These are phyloP conservation scores for Xylariaceae sp. DNA, from an alignment of 2,329 filamentous ascomycete genomes.

Conservation along the genomic window DNA sequence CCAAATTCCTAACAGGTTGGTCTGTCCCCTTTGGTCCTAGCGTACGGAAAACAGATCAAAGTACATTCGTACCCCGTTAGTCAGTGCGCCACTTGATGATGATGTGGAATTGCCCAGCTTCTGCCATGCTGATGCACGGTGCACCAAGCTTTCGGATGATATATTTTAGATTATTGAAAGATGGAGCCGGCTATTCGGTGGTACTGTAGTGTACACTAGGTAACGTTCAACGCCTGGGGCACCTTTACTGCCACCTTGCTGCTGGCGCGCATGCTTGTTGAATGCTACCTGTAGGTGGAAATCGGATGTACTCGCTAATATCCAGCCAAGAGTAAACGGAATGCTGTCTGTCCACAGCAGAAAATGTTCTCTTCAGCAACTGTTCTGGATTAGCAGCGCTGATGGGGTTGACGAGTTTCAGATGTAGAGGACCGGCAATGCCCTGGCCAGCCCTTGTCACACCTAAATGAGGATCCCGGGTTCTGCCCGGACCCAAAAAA, in stretches of 20 bases:
- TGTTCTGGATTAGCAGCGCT: not conserved
- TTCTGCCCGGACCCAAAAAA: not conserved
- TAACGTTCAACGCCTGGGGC: too few relatives aligned
- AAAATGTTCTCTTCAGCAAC: too few relatives aligned
- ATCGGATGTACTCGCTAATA: too few relatives aligned
- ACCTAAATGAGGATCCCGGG: constrained; percentile 3
- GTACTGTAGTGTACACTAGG: too few relatives aligned
- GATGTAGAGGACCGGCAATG: constrained; percentile 19
- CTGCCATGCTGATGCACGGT: constrained; percentile 11
- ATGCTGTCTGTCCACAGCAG: too few relatives aligned
- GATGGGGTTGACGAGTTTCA: constrained; percentile 21
- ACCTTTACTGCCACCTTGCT: too few relatives aligned
- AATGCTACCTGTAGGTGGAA: too few relatives aligned
- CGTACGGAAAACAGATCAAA: constrained; percentile 6
- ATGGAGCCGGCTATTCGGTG: constrained; percentile 1
- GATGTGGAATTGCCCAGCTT: constrained; percentile 17
- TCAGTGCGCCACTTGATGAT: not conserved
- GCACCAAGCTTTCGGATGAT: constrained; percentile 15
- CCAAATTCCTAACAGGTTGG: constrained; percentile 17
- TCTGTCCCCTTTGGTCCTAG: constrained; percentile 14
- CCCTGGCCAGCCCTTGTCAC: too few relatives aligned
- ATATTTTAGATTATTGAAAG: constrained; percentile 9
- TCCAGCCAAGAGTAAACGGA: too few relatives aligned
- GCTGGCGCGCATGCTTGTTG: too few relatives aligned
- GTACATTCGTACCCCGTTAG: constrained; percentile 7